These are phyloP conservation scores for Phytomonas francai DNA, from an alignment of 208 protist genomes.

Conservation along the genomic window DNA sequence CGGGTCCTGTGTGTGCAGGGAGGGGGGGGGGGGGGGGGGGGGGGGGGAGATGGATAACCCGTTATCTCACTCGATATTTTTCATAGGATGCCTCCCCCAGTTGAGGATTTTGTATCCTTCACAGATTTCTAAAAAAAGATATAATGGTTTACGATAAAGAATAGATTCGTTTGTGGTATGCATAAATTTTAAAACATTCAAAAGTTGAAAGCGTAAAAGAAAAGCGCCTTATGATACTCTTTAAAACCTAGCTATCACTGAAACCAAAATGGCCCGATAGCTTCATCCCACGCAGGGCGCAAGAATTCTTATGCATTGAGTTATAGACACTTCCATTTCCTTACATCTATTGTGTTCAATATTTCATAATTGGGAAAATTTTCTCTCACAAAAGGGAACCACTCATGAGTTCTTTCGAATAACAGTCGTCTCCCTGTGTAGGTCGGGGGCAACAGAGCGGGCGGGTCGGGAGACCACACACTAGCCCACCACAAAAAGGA, in stretches of 20 bases:
- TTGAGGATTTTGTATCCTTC: background rate
- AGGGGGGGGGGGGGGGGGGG: no score
- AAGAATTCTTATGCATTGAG: background rate
- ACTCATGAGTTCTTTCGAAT: background rate
- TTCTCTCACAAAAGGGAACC: background rate
- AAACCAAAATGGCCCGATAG: background rate
- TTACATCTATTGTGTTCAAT: background rate
- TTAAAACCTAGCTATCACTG: background rate
- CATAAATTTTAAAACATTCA: background rate
- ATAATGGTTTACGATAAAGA: background rate
- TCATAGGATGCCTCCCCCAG: background rate
- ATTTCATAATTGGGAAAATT: background rate
- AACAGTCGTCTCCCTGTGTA: background rate
- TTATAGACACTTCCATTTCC: background rate
- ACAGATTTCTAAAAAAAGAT: background rate
- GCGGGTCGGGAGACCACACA: background rate
- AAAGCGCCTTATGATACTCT: background rate
- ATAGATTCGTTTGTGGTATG: background rate
- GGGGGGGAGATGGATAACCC: background rate
- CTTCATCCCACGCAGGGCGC: background rate
- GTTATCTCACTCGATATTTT: background rate
- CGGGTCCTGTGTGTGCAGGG: background rate
- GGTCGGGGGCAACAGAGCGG: background rate
- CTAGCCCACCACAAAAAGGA: background rate
- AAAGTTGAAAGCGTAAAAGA: background rate